Base-by-base conservation (phyloP, 2,329 filamentous ascomycete genomes). In the Colletotrichum endophyticum region DNA sequence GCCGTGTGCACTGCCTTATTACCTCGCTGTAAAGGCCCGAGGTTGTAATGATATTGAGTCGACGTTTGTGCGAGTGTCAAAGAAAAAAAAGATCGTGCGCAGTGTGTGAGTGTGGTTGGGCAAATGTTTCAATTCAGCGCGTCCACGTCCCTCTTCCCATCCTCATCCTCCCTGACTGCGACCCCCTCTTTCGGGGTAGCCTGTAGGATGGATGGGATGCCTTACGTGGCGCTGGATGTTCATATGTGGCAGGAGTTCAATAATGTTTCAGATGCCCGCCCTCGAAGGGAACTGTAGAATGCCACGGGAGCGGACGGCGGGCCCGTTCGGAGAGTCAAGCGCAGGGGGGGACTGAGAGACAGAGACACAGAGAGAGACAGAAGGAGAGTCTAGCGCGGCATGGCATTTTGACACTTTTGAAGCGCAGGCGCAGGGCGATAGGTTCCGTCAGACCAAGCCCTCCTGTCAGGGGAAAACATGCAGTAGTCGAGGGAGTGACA, bases 121-220 rank as follows among this genome's bases (percentile, higher is more conserved):
- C 63, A 67, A 39, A 76, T 69, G 73, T 73, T 76, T 76, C 73
- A 73, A 73, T 64, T 28, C 73, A 73, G 73, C 70, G 62, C 30
- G 27, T 13, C 34, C 25, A 44, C 39, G 19, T 49, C 39, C 39
- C 39, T 49, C 39, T 49, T 49, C 39, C 4, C 39, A 49, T 49
- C 39, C 39, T 56, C 25, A 13, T 67, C 12, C 39, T 44, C 19
- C 44, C 34, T 63, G 12, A 30, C 22, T 63, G 8, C 39, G 19
- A 44, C 36, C 44, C 53, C 11, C 56, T 57, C 32, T 66, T 28
- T 66, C 4, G 39, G 39, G 39, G 39, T n/a, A 49, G 39, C 39
- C 39, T 49, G 39, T 49, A 49, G 39, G 39, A 49, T 49, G 39
- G 19, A 49, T 49, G 39, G 39, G 39, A 49, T 62, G 59, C 27